Base-by-base conservation (phyloP, 805 yeast genomes). In the Zygoascus tannicola region DNA sequence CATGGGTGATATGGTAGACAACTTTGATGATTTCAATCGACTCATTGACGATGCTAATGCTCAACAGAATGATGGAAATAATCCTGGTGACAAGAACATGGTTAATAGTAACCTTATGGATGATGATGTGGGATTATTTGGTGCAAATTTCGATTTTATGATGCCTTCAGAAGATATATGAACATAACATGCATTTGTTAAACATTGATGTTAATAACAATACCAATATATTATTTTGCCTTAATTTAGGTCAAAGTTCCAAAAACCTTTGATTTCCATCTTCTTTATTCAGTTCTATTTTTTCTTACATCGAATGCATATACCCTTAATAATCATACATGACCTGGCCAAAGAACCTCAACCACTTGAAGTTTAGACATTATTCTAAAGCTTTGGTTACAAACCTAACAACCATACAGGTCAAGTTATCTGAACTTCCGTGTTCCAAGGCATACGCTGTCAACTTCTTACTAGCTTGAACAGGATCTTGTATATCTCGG, bases 381-480 rank as follows among this genome's bases (percentile, higher is more conserved):
- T n/a, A n/a, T n/a, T n/a, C n/a, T n/a, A n/a, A n/a, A n/a, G n/a
- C n/a, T n/a, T n/a, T n/a, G n/a, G n/a, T n/a, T n/a, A n/a, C 37
- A 33, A 80, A 67, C 44, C 69, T 63, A 3, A 88, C 81, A 16
- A 92, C 88, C 96, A 90, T 85, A 15, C 83, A 94, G 0, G 98
- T 90, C 33, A 90, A 76, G 59, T 90, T 90, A 62, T 90, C 98
- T 2, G 95, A 83, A 19, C 95, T 82, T 35, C 82, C 76, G 50
- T 79, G 73, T 42, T 77, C 76, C 60, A 90, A 69, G 0, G 98
- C 97, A 52, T 74, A 70, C 44, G 75, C 72, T 45, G 87, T 82
- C 46, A 87, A 68, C 23, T 65, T 68, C 46, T 75, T 71, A 14
- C 94, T 81, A 1, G 92, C 94, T 38, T 64, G 63, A 36, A 76